Percentiles rank a stretch among this genome's conserved stretches.
Conservation (phyloP, 495 filamentous ascomycete genomes). For the Aspergillus haitiensis region DNA sequence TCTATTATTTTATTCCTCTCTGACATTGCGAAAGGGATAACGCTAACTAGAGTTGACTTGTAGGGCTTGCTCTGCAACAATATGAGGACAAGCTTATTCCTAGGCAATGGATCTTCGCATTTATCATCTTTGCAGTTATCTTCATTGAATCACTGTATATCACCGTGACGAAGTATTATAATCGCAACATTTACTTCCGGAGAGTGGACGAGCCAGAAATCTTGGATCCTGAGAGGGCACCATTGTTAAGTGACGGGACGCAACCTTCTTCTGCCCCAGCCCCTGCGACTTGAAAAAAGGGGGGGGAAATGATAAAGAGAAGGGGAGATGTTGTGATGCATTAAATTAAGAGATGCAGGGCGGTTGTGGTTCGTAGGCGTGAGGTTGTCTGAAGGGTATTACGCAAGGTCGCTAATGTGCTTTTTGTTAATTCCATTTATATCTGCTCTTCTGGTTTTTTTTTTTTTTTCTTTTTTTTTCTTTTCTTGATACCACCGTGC, state of each 20-base stretch:
- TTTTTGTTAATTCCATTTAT: too few species aligned
- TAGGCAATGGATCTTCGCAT: constrained; percentile 90
- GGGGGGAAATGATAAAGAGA: neutral
- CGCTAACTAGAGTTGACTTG: constrained; percentile 15
- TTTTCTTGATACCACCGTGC: neutral
- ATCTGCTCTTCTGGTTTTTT: too few species aligned
- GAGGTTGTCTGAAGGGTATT: too few species aligned
- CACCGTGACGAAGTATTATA: constrained; percentile 62
- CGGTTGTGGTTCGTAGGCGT: too few species aligned
- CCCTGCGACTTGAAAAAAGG: neutral
- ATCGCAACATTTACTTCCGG: constrained; percentile 49
- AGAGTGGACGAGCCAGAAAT: constrained; percentile 37
- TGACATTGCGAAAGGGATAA: neutral
- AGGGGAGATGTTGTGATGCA: neutral
- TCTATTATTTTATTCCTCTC: neutral
- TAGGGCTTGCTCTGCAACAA: constrained; percentile 73
- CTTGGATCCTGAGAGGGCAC: constrained; percentile 43
- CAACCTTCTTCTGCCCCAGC: constrained; percentile 16
- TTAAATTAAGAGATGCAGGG: too few species aligned
- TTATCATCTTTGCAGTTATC: constrained; percentile 74
- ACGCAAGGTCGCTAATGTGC: too few species aligned
- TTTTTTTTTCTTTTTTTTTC: neutral
- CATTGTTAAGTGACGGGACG: constrained; percentile 39
- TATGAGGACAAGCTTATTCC: constrained; percentile 67
- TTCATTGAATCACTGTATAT: constrained; percentile 63